Conservation (phyloP, 208 protist species). For the Wallacemonas sp. region DNA sequence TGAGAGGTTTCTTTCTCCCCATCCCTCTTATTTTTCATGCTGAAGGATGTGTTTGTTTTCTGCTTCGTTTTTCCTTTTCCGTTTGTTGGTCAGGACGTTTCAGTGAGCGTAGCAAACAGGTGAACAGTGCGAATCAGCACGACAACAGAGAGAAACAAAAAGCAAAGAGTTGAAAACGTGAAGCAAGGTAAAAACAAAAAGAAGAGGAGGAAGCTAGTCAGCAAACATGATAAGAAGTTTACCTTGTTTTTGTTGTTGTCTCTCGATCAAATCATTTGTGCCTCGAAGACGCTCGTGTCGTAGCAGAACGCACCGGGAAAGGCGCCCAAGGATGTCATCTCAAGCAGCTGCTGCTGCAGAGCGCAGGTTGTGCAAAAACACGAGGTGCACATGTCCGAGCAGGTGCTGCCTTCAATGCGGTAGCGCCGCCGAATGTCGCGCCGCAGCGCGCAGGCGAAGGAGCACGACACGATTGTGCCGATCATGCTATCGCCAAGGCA, state of each 20-base stretch:
- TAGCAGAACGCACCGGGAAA: slow-evolving; percentile 65
- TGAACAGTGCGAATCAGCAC: background rate
- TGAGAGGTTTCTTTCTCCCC: too few species aligned
- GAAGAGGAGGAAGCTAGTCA: background rate
- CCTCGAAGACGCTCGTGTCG: slow-evolving; percentile 18
- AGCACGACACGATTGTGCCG: background rate
- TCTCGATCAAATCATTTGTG: slow-evolving; percentile 12
- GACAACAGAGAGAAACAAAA: background rate
- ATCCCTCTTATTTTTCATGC: too few species aligned
- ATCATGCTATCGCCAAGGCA: background rate
- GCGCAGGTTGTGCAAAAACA: slow-evolving; percentile 41
- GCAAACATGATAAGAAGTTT: background rate
- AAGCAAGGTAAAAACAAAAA: background rate
- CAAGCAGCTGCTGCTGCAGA: slow-evolving; percentile 55
- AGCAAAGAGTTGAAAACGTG: background rate
- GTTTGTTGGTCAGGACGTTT: background rate
- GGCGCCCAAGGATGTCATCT: slow-evolving; percentile 54
- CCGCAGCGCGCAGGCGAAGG: slow-evolving; percentile 19
- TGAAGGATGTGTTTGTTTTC: background rate
- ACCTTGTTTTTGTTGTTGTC: too few species aligned
- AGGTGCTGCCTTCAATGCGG: slow-evolving; percentile 22
- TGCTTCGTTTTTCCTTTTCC: too few species aligned
- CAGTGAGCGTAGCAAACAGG: background rate
- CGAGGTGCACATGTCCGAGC: slow-evolving; percentile 23
- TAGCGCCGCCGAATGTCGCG: slow-evolving; percentile 22